Percentiles rank a stretch among this genome's conserved stretches.
These are phyloP conservation scores for Ambrosia artemisiifolia DNA, from an alignment of 129 eudicot genomes.

Conservation along the genomic window DNA sequence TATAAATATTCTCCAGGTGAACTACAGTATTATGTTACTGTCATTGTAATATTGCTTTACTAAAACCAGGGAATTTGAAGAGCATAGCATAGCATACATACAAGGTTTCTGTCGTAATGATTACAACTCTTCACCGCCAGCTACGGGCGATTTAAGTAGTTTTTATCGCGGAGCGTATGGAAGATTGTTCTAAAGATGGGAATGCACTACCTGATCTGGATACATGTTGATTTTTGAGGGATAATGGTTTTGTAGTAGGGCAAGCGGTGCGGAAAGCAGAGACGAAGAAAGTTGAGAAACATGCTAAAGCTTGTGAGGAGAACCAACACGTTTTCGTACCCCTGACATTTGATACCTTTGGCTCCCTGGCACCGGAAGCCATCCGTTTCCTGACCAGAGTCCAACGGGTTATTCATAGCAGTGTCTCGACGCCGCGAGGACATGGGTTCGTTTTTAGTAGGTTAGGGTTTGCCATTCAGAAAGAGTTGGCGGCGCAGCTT, in stretches of 20 bases:
- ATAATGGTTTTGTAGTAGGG: not conserved
- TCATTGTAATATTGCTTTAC: conserved; percentile 12
- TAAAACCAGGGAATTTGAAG: conserved; percentile 66
- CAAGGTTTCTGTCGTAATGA: conserved; percentile 69
- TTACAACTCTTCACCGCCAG: conserved; percentile 74
- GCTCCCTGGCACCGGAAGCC: no score
- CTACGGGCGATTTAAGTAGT: conserved; percentile 58
- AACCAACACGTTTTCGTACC: no score
- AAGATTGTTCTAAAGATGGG: conserved; percentile 72
- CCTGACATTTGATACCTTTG: no score
- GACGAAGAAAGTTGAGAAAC: no score
- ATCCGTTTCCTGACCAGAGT: no score
- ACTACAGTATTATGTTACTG: conserved; percentile 3
- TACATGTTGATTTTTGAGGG: conserved; percentile 41
- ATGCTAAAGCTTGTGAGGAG: not conserved
- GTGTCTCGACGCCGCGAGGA: no score
- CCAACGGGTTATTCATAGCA: no score
- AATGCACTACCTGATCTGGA: conserved; percentile 68
- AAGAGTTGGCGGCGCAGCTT: no score
- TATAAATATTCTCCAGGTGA: not conserved
- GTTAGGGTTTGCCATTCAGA: no score
- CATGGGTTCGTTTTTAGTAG: no score
- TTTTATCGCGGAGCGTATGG: conserved; percentile 32
- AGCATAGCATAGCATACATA: conserved; percentile 31
- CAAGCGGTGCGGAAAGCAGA: no score